Evolutionary conservation across 371 early-diverging fungal genomes (phyloP).

Genomic region (Mucor indicus): DNA sequence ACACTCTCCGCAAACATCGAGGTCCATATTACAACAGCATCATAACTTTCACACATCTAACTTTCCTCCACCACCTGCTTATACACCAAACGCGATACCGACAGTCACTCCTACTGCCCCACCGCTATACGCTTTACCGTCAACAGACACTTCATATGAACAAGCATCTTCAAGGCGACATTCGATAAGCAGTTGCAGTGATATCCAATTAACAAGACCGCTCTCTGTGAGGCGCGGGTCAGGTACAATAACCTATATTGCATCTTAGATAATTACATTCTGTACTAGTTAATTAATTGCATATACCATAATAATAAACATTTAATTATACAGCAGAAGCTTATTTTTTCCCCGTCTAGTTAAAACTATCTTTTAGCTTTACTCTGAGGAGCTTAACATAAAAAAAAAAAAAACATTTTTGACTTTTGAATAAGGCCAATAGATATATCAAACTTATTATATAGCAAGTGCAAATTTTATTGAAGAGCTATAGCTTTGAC

Average conservation of each 20-base stretch:
- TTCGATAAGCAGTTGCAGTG: constrained; percentile 12
- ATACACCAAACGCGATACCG: constrained; percentile 20
- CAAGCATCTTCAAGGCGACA: constrained; percentile 8
- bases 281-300: too few species aligned
- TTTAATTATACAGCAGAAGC: too few species aligned
- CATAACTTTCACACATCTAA: constrained; percentile 1
- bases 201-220: constrained; percentile 1
- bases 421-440: too few species aligned
- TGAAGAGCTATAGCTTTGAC: too few species aligned
- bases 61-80: constrained; percentile 30
- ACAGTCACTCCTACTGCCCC: constrained; percentile 34
- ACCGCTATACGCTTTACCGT: constrained; percentile 19
- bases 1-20: not conserved
- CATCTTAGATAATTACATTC: too few species aligned
- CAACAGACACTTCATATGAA: not conserved
- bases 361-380: too few species aligned
- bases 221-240: constrained; percentile 16
- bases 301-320: too few species aligned
- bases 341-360: too few species aligned
- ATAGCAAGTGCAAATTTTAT: too few species aligned
- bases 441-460: too few species aligned
- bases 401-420: too few species aligned
- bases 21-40: not conserved
- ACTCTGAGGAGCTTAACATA: too few species aligned
- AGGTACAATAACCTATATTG: constrained; percentile 9